Evolutionary conservation across 169 alveolate species (phyloP).

Genomic region (Sarcocystis neurona): DNA sequence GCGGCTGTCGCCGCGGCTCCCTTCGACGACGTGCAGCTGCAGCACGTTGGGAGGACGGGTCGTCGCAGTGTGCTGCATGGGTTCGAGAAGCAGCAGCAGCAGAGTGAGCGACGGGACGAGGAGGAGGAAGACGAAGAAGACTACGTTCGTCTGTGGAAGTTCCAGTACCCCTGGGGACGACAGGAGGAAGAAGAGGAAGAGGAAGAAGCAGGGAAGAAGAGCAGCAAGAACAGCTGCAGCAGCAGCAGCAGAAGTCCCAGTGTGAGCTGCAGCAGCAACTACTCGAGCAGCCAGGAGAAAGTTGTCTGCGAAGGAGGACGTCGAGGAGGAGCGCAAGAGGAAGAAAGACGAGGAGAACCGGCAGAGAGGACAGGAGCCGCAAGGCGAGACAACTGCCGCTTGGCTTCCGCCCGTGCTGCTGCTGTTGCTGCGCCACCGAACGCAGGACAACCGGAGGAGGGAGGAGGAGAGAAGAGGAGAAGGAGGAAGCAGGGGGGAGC

Average conservation of each 20-base stretch:
- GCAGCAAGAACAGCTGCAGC: not conserved
- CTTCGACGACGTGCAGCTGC: no score
- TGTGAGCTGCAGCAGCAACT: not conserved
- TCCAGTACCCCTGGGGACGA: no score
- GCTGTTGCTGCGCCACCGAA: not conserved
- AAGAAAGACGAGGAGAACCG: no score
- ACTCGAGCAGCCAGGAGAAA: no score
- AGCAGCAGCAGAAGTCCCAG: slow-evolving; percentile 5
- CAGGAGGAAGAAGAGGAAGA: not conserved
- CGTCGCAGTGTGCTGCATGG: no score
- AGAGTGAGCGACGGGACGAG: not conserved
- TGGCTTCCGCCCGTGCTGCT: not conserved
- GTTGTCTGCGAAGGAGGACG: no score
- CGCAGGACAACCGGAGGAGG: not conserved
- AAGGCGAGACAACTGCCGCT: no score
- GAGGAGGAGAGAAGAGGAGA: not conserved
- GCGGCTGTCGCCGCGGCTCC: no score
- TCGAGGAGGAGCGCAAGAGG: no score
- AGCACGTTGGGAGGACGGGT: no score
- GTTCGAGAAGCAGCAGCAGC: slow-evolving; percentile 21
- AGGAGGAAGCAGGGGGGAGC: not conserved
- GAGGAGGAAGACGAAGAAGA: no score
- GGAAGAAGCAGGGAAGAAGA: not conserved
- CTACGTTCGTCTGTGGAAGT: no score
- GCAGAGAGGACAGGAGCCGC: not conserved